Evolutionary conservation across 352 stramenopile species (phyloP).

Genomic region (Phytophthora gonapodyides): DNA sequence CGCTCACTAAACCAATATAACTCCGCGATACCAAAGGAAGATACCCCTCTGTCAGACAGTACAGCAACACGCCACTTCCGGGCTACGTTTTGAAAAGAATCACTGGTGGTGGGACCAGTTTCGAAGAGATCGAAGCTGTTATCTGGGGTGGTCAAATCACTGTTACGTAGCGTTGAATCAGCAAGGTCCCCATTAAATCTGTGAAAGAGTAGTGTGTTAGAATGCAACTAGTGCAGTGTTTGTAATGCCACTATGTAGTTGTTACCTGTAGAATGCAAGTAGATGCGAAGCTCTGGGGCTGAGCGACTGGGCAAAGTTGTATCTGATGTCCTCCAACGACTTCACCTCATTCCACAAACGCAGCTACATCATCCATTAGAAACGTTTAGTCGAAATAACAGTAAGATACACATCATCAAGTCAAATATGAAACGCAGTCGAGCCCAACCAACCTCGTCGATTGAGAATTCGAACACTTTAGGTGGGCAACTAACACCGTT

Average conservation of each 20-base stretch:
- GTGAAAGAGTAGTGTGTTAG: conserved; percentile 1
- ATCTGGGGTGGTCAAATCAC: background rate
- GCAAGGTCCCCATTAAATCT: conserved; percentile 27
- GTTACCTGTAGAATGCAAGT: conserved; percentile 31
- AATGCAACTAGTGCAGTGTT: conserved; percentile 14
- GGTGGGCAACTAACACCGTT: conserved; percentile 31
- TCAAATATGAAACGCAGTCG: background rate
- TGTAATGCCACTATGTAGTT: background rate
- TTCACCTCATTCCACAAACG: conserved; percentile 23
- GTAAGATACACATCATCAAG: background rate
- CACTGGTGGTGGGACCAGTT: conserved; percentile 14
- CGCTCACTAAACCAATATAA: conserved; percentile 37
- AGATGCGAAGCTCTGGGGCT: conserved; percentile 6
- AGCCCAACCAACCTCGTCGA: conserved; percentile 48
- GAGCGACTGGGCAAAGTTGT: conserved; percentile 15
- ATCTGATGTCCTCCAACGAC: conserved; percentile 9
- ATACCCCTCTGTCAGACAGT: conserved; percentile 19
- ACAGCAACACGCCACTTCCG: conserved; percentile 30
- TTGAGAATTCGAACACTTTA: conserved; percentile 47
- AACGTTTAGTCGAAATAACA: background rate
- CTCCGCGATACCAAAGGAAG: conserved; percentile 34
- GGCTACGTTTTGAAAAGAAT: conserved; percentile 9
- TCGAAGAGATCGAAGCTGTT: conserved; percentile 1
- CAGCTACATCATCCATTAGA: conserved; percentile 8
- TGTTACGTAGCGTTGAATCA: conserved; percentile 12